Conservation (phyloP, 306 rosid genomes). For the Trifolium repens region DNA sequence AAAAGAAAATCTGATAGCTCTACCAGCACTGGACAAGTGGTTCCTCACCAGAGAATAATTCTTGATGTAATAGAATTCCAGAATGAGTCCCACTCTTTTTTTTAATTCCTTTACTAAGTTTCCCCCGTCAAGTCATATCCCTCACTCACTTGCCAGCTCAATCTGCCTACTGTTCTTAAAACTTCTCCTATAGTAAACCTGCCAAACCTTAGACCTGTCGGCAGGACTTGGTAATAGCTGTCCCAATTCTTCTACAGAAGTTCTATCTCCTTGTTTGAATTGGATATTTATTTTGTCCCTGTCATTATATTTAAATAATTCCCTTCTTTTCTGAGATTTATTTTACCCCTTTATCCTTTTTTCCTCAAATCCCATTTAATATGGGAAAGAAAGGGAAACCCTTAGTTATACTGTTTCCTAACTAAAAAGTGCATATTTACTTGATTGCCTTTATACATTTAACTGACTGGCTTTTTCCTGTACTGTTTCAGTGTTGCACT, state of each 20-base stretch:
- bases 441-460: conserved; percentile 31
- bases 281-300: neutral
- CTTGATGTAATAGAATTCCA: neutral
- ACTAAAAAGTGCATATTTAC: conserved; percentile 9
- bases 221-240: neutral
- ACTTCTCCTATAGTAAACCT: neutral
- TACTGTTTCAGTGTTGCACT: conserved; percentile 77
- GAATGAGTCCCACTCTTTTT: neutral
- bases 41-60: neutral
- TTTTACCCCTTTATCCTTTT: neutral
- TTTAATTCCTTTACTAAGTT: neutral
- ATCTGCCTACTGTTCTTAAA: neutral
- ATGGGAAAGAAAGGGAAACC: neutral
- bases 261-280: conserved; percentile 4
- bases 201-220: neutral
- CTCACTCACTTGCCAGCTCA: neutral
- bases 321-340: conserved; percentile 1
- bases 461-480: conserved; percentile 36
- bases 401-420: neutral
- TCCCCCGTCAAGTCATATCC: neutral
- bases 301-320: neutral
- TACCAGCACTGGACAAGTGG: neutral
- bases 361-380: conserved; percentile 1
- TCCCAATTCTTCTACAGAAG: neutral
- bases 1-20: neutral